phyloP scores from a whole-genome alignment of 352 stramenopile genomes.

The Pythium volutum region DNA sequence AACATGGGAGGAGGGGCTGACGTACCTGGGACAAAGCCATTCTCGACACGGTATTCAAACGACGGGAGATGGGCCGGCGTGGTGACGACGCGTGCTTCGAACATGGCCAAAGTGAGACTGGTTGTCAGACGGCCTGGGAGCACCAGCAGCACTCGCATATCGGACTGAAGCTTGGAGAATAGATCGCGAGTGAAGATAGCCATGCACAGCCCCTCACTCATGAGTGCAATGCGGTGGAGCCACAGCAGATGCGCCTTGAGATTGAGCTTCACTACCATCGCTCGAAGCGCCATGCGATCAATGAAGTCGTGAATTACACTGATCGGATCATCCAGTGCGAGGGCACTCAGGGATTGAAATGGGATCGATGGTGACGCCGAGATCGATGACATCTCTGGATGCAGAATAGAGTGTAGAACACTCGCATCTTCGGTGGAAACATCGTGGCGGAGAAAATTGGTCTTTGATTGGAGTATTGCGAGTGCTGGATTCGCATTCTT shows the following conservation, averaged over 20 bases:
- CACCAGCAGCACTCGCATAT: constrained; percentile 43
- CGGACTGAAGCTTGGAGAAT: constrained; percentile 37
- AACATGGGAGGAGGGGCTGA: background rate
- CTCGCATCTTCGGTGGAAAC: constrained; percentile 4
- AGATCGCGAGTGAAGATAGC: constrained; percentile 69
- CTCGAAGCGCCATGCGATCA: constrained; percentile 42
- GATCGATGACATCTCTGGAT: background rate
- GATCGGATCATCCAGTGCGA: constrained; percentile 42
- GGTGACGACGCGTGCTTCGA: constrained; percentile 35
- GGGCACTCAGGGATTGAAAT: constrained; percentile 42
- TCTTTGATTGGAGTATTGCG: constrained; percentile 11
- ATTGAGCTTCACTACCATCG: constrained; percentile 39
- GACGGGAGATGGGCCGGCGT: constrained; percentile 25
- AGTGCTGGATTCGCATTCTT: background rate
- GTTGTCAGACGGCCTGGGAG: constrained; percentile 44
- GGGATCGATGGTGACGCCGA: constrained; percentile 11
- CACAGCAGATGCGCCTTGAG: constrained; percentile 52
- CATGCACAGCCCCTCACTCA: constrained; percentile 72
- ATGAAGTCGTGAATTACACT: constrained; percentile 35
- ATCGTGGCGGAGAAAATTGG: constrained; percentile 10
- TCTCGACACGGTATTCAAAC: constrained; percentile 49
- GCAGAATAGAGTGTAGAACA: constrained; percentile 3
- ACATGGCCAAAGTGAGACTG: constrained; percentile 53
- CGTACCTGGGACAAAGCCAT: constrained; percentile 41
- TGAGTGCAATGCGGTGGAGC: constrained; percentile 65